Evolutionary conservation across 2,329 filamentous ascomycete genomes (phyloP), one percentile per base, ranked within the genome.

Genomic region (Emergomyces pasteurianus): DNA sequence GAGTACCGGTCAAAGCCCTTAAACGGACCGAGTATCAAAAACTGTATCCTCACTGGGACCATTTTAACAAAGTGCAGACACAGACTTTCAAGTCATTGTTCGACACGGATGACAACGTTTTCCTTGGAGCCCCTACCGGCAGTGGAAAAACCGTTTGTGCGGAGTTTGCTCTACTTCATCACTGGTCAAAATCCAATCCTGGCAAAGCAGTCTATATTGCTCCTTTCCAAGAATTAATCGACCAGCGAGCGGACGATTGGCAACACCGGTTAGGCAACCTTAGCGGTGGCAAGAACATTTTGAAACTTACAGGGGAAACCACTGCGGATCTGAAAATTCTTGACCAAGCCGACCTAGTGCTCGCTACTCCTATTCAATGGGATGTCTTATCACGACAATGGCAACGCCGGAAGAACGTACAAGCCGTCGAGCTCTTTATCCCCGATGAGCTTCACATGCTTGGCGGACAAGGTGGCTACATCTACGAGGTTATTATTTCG

Each of bases 131-230:
- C n/a, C 88, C 94, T 0, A 92, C 92, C 9, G 92, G 94, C 50
- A 96, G 90, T 71, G 94, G 94, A 62, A 99, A 99, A 81, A 97
- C 94, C 1, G 86, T 96, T 1, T 97, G 94, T 71, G 94, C 94
- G 1, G 94, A 99, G 73, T 94, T 99, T 75, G 88, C 94, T 7
- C 79, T 99, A 57, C 79, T 99, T 31, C 87, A 88, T 60, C 90
- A 96, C 73, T 99, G 94, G 92, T 81, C 85, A 1, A 85, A 86
- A 67, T 77, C 78, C 47, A 82, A 86, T 36, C 79, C 83, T 60
- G 89, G 90, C 0, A 87, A 90, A 62, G 91, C 92, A 26, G 89
- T 99, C 26, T 99, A 99, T 70, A 84, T 99, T 68, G 91, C 92
- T 28, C 95, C 94, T 0, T 95, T 92, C 78, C 92, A 97, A 70